phyloP scores from a whole-genome alignment of 2,329 filamentous ascomycete genomes.

The Hysterium pulicare region DNA sequence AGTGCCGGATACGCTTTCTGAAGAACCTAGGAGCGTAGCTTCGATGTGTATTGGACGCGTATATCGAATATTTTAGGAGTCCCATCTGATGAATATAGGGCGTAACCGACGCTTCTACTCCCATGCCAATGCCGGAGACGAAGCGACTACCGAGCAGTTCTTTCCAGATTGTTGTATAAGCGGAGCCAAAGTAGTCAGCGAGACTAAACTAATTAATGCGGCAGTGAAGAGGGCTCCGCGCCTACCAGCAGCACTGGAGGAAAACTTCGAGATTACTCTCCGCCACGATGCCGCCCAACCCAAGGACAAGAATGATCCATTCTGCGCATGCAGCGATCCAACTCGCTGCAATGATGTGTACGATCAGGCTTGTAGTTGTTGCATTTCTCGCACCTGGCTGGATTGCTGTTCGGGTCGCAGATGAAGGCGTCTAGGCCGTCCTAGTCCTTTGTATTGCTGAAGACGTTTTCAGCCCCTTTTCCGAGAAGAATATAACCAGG shows the following conservation, averaged over 20 bases:
- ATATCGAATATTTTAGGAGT: no score
- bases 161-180: no score
- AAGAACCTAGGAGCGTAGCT: no score
- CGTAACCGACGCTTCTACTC: no score
- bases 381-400: constrained; percentile 81
- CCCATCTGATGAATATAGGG: no score
- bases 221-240: no score
- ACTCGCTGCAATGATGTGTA: constrained; percentile 79
- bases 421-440: constrained; percentile 81
- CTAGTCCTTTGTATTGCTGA: constrained; percentile 50
- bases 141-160: no score
- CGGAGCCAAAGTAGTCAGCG: no score
- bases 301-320: constrained; percentile 97
- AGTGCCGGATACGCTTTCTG: no score
- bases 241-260: constrained; percentile 78
- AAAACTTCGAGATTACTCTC: constrained; percentile 92
- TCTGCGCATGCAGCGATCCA: constrained; percentile 76
- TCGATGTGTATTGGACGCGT: no score
- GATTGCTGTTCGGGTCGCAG: constrained; percentile 75
- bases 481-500: constrained; percentile 72
- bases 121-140: no score
- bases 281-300: constrained; percentile 88
- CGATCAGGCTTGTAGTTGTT: constrained; percentile 85
- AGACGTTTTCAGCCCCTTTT: constrained; percentile 26
- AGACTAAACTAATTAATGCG: no score